Evolutionary conservation across 306 rosid species (phyloP), one percentile per base, ranked within the genome.

Genomic region (Lathyrus aphaca): DNA sequence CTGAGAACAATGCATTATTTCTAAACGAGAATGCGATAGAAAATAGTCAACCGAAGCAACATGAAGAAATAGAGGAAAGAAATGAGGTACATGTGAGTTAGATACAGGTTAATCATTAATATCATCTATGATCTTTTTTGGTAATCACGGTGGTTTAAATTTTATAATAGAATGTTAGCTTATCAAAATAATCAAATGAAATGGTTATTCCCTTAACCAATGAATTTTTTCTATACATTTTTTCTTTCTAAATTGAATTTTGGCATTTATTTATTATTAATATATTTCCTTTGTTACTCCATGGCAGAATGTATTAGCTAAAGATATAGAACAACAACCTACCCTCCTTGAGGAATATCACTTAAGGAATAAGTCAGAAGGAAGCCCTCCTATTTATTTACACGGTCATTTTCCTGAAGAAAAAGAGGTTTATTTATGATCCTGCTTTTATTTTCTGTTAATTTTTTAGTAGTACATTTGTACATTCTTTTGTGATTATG

Each of bases 281-380:
- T 59, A 37, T 72, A 68, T 57, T 69, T 77, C 44, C 78, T 55
- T 45, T 79, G 55, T 53, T 72, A 74, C 74, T 73, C 53, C 66
- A 73, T 70, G 82, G 68, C 84, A 88, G 96, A 84, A 69, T 60
- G 48, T 65, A 53, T 13, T 60, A 65, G 80, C 18, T 79, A 68
- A 78, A 68, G 85, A 44, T 74, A 55, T 49, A 78, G 83, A 84
- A 60, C 68, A 74, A 17, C 76, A 85, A 11, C 73, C 77, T 63
- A 74, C 88, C 65, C 90, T 94, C 59, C 96, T 91, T 25, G 89
- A 89, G 62, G 85, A 78, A 60, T 91, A 94, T 83, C 80, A 80
- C 80, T 57, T 90, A 45, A 69, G 65, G 67, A 82, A 87, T 50
- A 76, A 82, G 74, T 77, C 80, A 5, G 84, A 80, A 46, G 72